Base-by-base conservation (phyloP, 2,329 filamentous ascomycete genomes). In the Ophiocordyceps camponoti-floridani region DNA sequence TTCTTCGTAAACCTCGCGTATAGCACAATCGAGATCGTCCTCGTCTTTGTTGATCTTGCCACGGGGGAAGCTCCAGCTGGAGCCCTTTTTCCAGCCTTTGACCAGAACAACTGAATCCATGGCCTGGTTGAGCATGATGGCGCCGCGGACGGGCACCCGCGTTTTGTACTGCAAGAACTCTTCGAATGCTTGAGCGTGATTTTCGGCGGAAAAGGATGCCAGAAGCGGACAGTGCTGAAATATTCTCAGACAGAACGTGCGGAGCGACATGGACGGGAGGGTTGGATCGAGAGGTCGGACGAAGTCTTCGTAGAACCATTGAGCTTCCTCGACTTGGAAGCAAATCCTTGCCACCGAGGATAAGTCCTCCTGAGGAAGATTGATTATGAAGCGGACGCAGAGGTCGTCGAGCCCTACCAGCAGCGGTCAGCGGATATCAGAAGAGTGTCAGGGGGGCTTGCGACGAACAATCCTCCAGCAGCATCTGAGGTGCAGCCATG, bases 241-340 rank as follows among this genome's bases (percentile, higher is more conserved):
- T 54, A 98, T 93, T 53, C 82, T 77, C 47, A 94, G 70, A 54
- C 84, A 89, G 63, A 98, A 98, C 44, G 73, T 79, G 52, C 84
- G 80, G 31, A 98, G 73, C 41, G 79, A 77, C 70, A 96, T 82
- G 45, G 83, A 87, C 4, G 91, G 91, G 11, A 98, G 72, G 37
- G 73, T 73, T 44, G 87, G 81, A 62, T 95, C 84, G 50, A 91
- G 70, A 37, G 89, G 88, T 42, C 91, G 84, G 60, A 98, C 86
- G 60, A 98, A 98, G 64, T 98, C 91, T 70, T 98, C 91, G 75
- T 98, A 98, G 65, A 94, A 98, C 91, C 91, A 98, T 78, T 98
- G 93, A 55, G 91, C 91, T 65, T 98, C 93, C 64, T 98, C 91
- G 54, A 98, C 84, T 65, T 96, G 88, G 62, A 98, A 98, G 66